A percentile compares a stretch with the other conserved stretches of the same genome.
phyloP scores from a whole-genome alignment of 495 filamentous ascomycete species.

The Neurospora hispaniola region DNA sequence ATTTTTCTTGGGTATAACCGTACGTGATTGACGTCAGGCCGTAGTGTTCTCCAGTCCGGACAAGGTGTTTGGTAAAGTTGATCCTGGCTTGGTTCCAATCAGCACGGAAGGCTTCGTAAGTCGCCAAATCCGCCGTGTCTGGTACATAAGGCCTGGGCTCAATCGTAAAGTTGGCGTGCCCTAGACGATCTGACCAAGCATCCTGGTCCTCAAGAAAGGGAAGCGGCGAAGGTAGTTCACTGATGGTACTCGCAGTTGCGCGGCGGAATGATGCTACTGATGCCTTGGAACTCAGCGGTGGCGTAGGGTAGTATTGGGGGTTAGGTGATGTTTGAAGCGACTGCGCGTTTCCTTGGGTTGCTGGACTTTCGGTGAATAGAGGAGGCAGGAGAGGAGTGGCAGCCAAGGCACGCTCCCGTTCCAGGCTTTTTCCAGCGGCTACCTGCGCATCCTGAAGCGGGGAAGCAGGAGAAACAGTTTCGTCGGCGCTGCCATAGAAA shows the following conservation, averaged over 20 bases:
- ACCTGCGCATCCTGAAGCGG: slow-evolving; percentile 51
- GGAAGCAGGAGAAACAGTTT: slow-evolving; percentile 22
- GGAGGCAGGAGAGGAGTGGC: slow-evolving; percentile 78
- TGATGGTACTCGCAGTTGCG: slow-evolving; percentile 23
- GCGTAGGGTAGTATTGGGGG: slow-evolving; percentile 46
- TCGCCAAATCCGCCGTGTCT: slow-evolving; percentile 41
- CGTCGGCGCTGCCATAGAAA: slow-evolving; percentile 50
- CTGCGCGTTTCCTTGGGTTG: slow-evolving; percentile 20
- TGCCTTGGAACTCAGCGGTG: slow-evolving; percentile 68
- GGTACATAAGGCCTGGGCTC: slow-evolving; percentile 71
- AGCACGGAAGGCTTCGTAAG: slow-evolving; percentile 55
- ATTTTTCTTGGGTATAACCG: slow-evolving; percentile 71
- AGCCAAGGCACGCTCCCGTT: slow-evolving; percentile 52
- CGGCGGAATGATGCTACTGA: slow-evolving; percentile 65
- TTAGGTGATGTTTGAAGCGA: slow-evolving; percentile 54
- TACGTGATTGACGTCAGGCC: slow-evolving; percentile 76
- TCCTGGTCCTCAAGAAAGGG: slow-evolving; percentile 56
- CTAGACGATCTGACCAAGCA: slow-evolving; percentile 71
- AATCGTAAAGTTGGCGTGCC: slow-evolving; percentile 89
- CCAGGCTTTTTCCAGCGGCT: slow-evolving; percentile 36
- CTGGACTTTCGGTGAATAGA: slow-evolving; percentile 46
- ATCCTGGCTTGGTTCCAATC: slow-evolving; percentile 73
- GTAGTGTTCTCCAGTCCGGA: slow-evolving; percentile 78
- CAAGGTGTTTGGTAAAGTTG: slow-evolving; percentile 75
- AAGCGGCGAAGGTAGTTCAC: slow-evolving; percentile 37